These are phyloP conservation scores for Penicillium arizonense DNA, from an alignment of 495 filamentous ascomycete genomes.

Conservation along the genomic window DNA sequence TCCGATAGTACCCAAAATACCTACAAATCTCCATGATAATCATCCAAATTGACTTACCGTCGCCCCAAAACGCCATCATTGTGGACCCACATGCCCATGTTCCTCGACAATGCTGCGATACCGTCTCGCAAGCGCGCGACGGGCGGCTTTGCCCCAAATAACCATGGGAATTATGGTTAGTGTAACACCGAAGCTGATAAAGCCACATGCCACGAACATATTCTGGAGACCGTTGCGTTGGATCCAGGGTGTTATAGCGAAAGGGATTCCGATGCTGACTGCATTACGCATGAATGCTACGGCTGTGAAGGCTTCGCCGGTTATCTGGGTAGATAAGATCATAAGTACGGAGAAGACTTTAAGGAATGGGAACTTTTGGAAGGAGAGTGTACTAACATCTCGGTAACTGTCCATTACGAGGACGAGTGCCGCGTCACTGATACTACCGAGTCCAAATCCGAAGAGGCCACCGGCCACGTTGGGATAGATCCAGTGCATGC, in stretches of 20 bases:
- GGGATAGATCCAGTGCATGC: constrained; percentile 38
- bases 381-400: constrained; percentile 19
- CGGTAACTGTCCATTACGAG: constrained; percentile 37
- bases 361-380: neutral
- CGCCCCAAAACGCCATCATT: neutral
- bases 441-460: constrained; percentile 33
- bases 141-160: constrained; percentile 27
- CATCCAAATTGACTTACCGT: too few species aligned
- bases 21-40: too few species aligned
- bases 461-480: constrained; percentile 32
- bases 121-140: constrained; percentile 8
- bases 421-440: constrained; percentile 33
- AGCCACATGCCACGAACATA: constrained; percentile 34
- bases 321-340: constrained; percentile 19
- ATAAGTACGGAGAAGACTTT: neutral
- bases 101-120: constrained; percentile 17
- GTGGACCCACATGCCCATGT: constrained; percentile 8
- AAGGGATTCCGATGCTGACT: constrained; percentile 32
- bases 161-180: constrained; percentile 25
- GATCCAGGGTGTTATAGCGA: constrained; percentile 36
- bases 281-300: constrained; percentile 36
- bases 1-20: too few species aligned
- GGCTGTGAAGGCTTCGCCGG: constrained; percentile 35
- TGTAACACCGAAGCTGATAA: constrained; percentile 26
- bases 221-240: constrained; percentile 23